These are phyloP conservation scores for Phycomyces blakesleeanus DNA, from an alignment of 192 early-diverging fungal genomes.

Conservation along the genomic window DNA sequence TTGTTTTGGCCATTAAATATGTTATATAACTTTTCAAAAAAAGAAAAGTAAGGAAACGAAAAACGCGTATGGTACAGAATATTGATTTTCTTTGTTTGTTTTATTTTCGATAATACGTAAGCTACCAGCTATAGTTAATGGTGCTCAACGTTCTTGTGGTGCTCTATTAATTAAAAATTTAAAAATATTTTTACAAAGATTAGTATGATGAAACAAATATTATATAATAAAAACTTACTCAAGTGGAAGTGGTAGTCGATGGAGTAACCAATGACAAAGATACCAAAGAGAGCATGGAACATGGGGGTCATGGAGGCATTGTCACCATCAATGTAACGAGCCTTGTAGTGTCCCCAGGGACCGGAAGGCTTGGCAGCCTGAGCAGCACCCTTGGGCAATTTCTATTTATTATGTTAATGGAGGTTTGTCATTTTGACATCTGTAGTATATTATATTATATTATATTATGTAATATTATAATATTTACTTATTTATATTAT, in stretches of 20 bases:
- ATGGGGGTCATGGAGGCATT: slow-evolving; percentile 66
- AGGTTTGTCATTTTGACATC: background rate
- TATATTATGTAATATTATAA: background rate
- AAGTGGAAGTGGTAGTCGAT: slow-evolving; percentile 78
- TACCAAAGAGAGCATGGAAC: slow-evolving; percentile 54
- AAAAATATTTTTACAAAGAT: no score
- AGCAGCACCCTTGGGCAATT: slow-evolving; percentile 67
- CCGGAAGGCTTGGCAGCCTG: slow-evolving; percentile 52
- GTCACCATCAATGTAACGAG: slow-evolving; percentile 69
- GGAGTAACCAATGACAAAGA: slow-evolving; percentile 64
- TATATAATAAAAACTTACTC: slow-evolving; percentile 42
- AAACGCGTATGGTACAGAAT: no score
- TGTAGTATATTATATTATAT: background rate
- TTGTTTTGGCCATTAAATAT: no score
- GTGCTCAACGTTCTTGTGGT: slow-evolving; percentile 82
- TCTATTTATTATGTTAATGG: slow-evolving; percentile 10
- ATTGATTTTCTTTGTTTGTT: no score
- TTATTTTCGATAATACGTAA: background rate
- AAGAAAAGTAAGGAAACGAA: no score
- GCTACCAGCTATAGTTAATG: slow-evolving; percentile 50
- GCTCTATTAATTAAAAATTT: slow-evolving; percentile 38
- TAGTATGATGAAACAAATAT: background rate
- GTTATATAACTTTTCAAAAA: no score
- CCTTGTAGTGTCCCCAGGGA: slow-evolving; percentile 58
- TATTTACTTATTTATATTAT: background rate